Conservation (phyloP, 208 protist species). For the Leishmania martiniquensis region DNA sequence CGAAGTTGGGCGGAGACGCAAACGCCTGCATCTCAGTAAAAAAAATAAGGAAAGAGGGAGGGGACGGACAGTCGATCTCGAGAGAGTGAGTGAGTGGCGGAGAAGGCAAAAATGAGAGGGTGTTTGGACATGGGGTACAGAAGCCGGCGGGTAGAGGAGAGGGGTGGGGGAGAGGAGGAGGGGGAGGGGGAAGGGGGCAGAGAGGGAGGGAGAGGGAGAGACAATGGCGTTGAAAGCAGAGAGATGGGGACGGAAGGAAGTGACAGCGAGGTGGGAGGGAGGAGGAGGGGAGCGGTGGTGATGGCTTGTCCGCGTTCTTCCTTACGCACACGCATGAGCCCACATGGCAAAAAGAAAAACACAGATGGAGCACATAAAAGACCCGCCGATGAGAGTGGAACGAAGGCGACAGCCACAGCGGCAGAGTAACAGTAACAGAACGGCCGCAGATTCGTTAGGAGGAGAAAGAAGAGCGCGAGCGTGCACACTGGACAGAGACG, state of each 20-base stretch:
- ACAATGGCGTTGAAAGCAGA: no score
- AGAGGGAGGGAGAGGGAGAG: background rate
- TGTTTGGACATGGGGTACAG: no score
- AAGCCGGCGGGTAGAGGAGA: background rate
- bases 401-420: background rate
- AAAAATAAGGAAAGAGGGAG: background rate
- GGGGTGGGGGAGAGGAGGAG: no score
- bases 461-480: background rate
- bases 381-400: background rate
- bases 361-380: background rate
- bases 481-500: background rate
- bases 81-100: background rate
- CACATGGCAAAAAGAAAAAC: background rate
- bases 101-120: background rate
- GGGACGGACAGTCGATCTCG: no score
- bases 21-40: background rate
- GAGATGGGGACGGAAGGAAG: background rate
- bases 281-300: background rate
- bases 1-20: background rate
- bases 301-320: background rate
- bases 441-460: background rate
- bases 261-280: background rate
- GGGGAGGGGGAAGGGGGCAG: background rate
- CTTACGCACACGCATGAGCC: background rate
- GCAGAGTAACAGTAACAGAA: background rate